These are phyloP conservation scores for Trichoderma arundinaceum DNA, from an alignment of 2,329 filamentous ascomycete species.

Conservation along the genomic window DNA sequence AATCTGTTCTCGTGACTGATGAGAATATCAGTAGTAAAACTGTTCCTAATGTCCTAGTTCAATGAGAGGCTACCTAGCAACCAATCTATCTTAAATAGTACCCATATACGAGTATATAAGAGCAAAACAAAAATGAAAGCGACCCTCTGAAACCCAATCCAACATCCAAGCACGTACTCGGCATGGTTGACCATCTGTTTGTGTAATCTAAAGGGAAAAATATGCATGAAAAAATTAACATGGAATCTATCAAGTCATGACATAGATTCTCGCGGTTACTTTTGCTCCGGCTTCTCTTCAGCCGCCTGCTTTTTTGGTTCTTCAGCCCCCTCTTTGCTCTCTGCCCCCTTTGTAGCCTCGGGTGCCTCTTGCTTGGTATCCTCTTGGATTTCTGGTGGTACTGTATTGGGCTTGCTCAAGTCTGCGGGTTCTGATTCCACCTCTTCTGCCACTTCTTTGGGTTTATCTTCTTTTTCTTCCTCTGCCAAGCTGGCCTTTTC, in stretches of 20 bases:
- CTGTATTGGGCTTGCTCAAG: background rate
- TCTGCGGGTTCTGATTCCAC: background rate
- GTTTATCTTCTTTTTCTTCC: background rate
- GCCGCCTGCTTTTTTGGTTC: background rate
- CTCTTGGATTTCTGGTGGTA: background rate
- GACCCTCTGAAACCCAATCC: background rate
- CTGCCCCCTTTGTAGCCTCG: background rate
- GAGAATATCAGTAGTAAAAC: no score
- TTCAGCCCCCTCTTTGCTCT: background rate
- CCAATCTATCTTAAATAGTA: no score
- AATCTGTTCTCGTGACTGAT: no score
- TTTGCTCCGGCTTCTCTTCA: background rate
- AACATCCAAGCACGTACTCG: background rate
- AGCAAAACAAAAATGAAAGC: background rate
- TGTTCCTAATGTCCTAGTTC: no score
- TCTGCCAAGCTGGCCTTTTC: background rate
- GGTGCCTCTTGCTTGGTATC: background rate
- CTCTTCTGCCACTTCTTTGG: background rate
- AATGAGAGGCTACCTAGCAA: no score
- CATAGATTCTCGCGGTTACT: background rate
- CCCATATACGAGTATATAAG: background rate
- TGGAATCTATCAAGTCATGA: conserved; percentile 11
- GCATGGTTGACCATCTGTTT: background rate
- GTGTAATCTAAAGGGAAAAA: background rate
- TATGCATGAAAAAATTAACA: background rate